Percentiles rank a stretch among this genome's conserved stretches.
Conservation (phyloP, 495 filamentous ascomycete species). For the Lepraria neglecta region DNA sequence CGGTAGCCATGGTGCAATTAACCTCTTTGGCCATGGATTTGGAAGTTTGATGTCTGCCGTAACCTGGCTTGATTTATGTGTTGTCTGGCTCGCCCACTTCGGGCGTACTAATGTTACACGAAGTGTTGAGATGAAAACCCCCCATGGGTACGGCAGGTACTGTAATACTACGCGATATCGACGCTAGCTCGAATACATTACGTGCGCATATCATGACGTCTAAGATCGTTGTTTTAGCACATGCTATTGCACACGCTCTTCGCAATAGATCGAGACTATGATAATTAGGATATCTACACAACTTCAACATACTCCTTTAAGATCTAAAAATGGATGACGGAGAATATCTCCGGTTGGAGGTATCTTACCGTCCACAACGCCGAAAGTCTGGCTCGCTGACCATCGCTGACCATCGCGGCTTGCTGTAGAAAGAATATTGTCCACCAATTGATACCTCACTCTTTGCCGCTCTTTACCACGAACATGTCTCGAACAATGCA, state of each 20-base stretch:
- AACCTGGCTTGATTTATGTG: neutral
- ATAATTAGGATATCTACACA: slow-evolving; percentile 13
- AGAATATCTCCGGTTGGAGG: slow-evolving; percentile 14
- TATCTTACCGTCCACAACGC: neutral
- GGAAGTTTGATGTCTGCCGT: neutral
- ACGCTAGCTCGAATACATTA: slow-evolving; percentile 4
- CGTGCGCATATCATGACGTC: slow-evolving; percentile 9
- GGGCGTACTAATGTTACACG: too few species aligned
- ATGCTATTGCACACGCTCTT: neutral
- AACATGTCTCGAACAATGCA: slow-evolving; percentile 48
- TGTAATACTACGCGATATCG: slow-evolving; percentile 5
- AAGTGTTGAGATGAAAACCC: too few species aligned
- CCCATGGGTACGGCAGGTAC: neutral
- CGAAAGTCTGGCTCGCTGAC: neutral
- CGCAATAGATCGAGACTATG: slow-evolving; percentile 1
- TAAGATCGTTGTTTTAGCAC: neutral
- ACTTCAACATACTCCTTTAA: neutral
- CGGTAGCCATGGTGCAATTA: slow-evolving; percentile 32
- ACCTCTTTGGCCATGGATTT: neutral
- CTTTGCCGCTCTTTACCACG: slow-evolving; percentile 57
- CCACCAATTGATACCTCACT: slow-evolving; percentile 58
- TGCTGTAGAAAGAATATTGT: slow-evolving; percentile 46
- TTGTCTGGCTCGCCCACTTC: neutral
- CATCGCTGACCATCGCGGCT: neutral
- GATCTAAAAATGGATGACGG: slow-evolving; percentile 20